Evolutionary conservation across 352 stramenopile genomes (phyloP).

Genomic region (Pythium brassicae): DNA sequence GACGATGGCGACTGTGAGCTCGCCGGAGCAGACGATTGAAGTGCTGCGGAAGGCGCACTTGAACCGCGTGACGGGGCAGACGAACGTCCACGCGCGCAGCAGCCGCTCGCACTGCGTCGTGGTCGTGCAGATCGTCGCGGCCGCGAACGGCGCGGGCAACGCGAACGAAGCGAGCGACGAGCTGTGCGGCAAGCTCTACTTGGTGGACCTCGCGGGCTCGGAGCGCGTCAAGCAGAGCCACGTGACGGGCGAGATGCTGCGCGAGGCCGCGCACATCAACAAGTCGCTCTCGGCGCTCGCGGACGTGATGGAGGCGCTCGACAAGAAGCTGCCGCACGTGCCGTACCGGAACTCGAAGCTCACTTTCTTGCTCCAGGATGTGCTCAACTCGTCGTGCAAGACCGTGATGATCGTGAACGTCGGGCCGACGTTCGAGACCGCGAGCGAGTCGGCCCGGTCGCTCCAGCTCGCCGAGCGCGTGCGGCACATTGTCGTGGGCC

Average conservation of each 20-base stretch:
- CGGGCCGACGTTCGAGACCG: constrained; percentile 75
- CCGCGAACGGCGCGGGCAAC: constrained; percentile 19
- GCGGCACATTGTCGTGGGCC: constrained; percentile 72
- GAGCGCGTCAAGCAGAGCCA: constrained; percentile 91
- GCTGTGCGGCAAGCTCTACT: constrained; percentile 86
- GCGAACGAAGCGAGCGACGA: constrained; percentile 34
- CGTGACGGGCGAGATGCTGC: constrained; percentile 77
- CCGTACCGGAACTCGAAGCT: constrained; percentile 98
- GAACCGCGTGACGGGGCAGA: constrained; percentile 82
- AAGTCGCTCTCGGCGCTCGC: constrained; percentile 90
- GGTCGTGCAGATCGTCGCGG: constrained; percentile 89
- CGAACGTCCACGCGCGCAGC: constrained; percentile 87
- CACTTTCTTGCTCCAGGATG: constrained; percentile 96
- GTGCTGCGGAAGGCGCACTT: constrained; percentile 60
- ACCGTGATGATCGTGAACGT: constrained; percentile 94
- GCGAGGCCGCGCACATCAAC: constrained; percentile 82
- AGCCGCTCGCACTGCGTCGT: constrained; percentile 92
- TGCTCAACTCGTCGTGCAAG: constrained; percentile 87
- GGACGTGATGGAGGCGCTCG: constrained; percentile 91
- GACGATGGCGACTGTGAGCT: constrained; percentile 64
- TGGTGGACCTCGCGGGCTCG: constrained; percentile 91
- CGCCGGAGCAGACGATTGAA: constrained; percentile 62
- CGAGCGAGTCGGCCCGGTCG: constrained; percentile 83
- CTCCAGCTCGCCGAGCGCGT: constrained; percentile 85
- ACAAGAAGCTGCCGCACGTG: constrained; percentile 90